These are phyloP conservation scores for Colletotrichum endophyticum DNA, from an alignment of 2,329 filamentous ascomycete species.

Conservation along the genomic window DNA sequence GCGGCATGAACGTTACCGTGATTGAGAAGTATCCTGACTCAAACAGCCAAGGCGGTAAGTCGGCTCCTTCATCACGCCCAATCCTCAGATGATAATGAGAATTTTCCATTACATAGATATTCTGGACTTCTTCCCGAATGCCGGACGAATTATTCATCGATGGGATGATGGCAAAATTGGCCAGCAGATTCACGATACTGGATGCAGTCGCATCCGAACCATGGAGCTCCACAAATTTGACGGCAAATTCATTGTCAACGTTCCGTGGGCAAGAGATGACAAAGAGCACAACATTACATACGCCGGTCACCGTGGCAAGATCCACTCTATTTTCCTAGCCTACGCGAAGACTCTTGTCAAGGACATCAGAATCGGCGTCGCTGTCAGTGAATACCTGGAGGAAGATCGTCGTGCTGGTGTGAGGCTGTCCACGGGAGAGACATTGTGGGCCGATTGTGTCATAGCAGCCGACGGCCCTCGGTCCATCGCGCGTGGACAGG, in stretches of 20 bases:
- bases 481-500: not conserved
- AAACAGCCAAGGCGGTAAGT: constrained; percentile 24
- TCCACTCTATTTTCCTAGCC: not conserved
- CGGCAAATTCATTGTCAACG: not conserved
- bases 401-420: not conserved
- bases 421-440: not conserved
- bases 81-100: not conserved
- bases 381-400: not conserved
- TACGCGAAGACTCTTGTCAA: not conserved
- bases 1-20: constrained; percentile 53
- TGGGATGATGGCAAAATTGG: constrained; percentile 51
- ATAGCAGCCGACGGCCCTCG: not conserved
- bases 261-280: not conserved
- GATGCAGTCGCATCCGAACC: not conserved
- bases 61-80: not conserved
- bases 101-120: constrained; percentile 31
- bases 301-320: not conserved
- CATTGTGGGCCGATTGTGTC: not conserved
- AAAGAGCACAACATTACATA: not conserved
- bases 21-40: constrained; percentile 47
- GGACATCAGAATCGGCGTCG: not conserved
- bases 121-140: constrained; percentile 61
- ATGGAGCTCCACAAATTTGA: not conserved
- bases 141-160: constrained; percentile 59
- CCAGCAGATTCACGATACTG: not conserved